Evolutionary conservation across 2,329 filamentous ascomycete species (phyloP), one percentile per base, ranked within the genome.

Genomic region (Graphilbum fragrans): DNA sequence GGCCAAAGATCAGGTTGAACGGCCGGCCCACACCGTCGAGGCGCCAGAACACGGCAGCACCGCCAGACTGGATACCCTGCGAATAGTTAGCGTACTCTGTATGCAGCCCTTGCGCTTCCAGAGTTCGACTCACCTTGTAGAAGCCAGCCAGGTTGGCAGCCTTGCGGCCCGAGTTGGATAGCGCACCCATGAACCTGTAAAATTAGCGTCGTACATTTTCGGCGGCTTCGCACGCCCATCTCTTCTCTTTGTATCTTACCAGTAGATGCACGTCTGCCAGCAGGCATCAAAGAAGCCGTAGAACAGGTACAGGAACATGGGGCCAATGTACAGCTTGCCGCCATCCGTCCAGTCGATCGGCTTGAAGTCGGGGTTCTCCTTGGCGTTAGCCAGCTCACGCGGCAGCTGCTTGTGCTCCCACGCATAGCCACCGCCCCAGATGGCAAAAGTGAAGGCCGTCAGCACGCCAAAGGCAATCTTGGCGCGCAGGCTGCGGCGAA

Each of bases 191-290:
- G 66, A 82, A 88, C 80, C 80, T 82, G 45, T 48, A 33, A 19
- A 19, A 19, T 23, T 25, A 29, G 32, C 32, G n/a, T n/a, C n/a
- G 32, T 7, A 9, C 32, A 31, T 31, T 31, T 31, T 14, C 5
- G 29, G 14, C n/a, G n/a, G n/a, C n/a, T n/a, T n/a, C n/a, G n/a
- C n/a, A n/a, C n/a, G n/a, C n/a, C 23, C 23, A 7, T 27, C 12
- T 27, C 11, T 22, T 22, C 5, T 27, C 6, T 7, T 25, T 16
- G 21, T 27, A n/a, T 18, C 21, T 17, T 77, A 86, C 88, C 88
- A 95, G 69, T 96, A 95, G 38, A 88, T 80, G 53, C 70, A 79
- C 0, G 86, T 90, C 66, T 96, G 90, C 81, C 86, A 95, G 41
- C 80, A 75, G 35, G 88, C 86, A 58, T 95, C 90, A 52, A 80